A percentile compares a stretch with the other conserved stretches of the same genome.
Conservation (phyloP, 148 eudicot genomes). For the Cornus florida region DNA sequence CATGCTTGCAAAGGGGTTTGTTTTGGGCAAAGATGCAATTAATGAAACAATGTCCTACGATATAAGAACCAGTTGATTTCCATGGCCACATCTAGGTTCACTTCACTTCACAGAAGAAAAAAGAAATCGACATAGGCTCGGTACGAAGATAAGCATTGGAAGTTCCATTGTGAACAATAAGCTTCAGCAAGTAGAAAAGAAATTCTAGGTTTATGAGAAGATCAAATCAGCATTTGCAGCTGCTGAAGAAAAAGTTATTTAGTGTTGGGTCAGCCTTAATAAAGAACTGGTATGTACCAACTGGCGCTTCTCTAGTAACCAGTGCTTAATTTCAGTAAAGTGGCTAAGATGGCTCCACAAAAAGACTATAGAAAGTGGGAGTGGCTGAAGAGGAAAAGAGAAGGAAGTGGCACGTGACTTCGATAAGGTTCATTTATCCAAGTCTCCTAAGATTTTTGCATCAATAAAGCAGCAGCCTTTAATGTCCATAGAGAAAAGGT, state of each 20-base stretch:
- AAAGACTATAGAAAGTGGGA: slow-evolving; percentile 36
- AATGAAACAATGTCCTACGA: slow-evolving; percentile 79
- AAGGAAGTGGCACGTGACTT: too few relatives aligned
- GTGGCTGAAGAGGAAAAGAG: too few relatives aligned
- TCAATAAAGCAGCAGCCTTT: slow-evolving; percentile 42
- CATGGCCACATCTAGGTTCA: slow-evolving; percentile 79
- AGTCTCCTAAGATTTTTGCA: slow-evolving; percentile 59
- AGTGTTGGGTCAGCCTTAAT: slow-evolving; percentile 81
- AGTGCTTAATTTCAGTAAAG: slow-evolving; percentile 64
- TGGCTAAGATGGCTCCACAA: slow-evolving; percentile 80
- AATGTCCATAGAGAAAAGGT: slow-evolving; percentile 67
- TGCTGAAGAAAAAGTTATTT: slow-evolving; percentile 74
- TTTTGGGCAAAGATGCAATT: slow-evolving; percentile 91
- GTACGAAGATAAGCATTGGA: slow-evolving; percentile 79
- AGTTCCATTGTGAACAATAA: slow-evolving; percentile 76
- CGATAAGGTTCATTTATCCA: slow-evolving; percentile 74
- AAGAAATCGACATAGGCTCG: slow-evolving; percentile 51
- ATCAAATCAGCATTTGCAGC: slow-evolving; percentile 78
- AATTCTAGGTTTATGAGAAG: slow-evolving; percentile 83
- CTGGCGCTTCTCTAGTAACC: slow-evolving; percentile 77
- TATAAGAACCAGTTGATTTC: slow-evolving; percentile 76
- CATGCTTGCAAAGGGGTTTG: slow-evolving; percentile 91
- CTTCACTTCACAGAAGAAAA: slow-evolving; percentile 60
- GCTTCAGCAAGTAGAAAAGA: slow-evolving; percentile 81
- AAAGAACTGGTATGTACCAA: slow-evolving; percentile 82